Base-by-base conservation (phyloP, 805 yeast genomes). In the Pichia kluyveri region DNA sequence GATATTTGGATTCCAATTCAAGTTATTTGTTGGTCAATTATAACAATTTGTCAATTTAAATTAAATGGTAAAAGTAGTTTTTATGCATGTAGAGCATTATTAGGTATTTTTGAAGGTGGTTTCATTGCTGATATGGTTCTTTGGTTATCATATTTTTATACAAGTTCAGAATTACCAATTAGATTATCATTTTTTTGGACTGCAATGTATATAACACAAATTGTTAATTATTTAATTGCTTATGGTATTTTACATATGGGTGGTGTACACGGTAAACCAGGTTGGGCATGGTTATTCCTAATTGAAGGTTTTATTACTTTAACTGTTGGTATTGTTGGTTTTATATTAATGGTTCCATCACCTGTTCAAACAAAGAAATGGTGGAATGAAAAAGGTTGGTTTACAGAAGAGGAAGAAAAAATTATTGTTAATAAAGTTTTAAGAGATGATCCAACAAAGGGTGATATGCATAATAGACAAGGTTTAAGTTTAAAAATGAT, bases 61-160 rank as follows among this genome's bases (percentile, higher is more conserved):
- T 61, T 81, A 48, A 62, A 53, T 2, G 62, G 62, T 40, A 69
- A 62, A 49, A 56, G 68, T 1, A 70, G 76, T 0, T 80, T 77
- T 51, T 68, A 63, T 48, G 68, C 66, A 10, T 70, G 79, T 5
- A 66, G 86, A 51, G 73, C 75, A 0, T 65, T 79, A 6, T 57
- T 80, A 40, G 87, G 83, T 1, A 56, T 73, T 4, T 60, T 77
- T n/a, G 82, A 82, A 60, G 87, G 87, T 48, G 87, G 88, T 0
- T 81, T 81, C 50, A 81, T 83, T 46, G 82, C 84, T 34, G 87
- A 82, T 55, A 64, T 76, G 34, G 72, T 77, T 47, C 63, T 82
- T 43, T 83, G 83, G 79, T 65, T 83, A 61, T 75, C 83, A 2
- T 83, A 81, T 61, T 83, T 82, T 63, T 83, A 76, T 65, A 82